phyloP scores from a whole-genome alignment of 352 stramenopile genomes.

The Phytophthora cactorum region DNA sequence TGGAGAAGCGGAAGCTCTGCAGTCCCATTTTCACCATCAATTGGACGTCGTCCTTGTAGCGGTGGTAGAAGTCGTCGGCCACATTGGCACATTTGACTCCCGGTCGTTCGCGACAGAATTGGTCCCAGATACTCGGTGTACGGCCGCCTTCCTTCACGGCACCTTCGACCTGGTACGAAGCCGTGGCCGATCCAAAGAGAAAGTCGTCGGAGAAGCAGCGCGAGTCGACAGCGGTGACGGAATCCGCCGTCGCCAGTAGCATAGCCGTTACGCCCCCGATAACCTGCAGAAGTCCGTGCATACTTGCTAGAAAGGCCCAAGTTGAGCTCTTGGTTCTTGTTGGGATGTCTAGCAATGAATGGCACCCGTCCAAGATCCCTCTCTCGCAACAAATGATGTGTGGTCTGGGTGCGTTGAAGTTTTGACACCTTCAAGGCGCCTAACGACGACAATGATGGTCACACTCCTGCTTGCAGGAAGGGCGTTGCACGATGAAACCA shows the following conservation, averaged over 20 bases:
- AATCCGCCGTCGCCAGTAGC: neutral
- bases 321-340: neutral
- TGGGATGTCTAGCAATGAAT: constrained; percentile 2
- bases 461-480: constrained; percentile 1
- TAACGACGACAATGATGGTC: neutral
- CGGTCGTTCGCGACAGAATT: constrained; percentile 67
- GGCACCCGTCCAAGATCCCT: neutral
- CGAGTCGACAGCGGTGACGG: constrained; percentile 12
- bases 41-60: constrained; percentile 89
- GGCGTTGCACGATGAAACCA: neutral
- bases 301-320: neutral
- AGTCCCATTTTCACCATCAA: constrained; percentile 92
- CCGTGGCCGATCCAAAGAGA: constrained; percentile 86
- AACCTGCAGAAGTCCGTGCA: constrained; percentile 11
- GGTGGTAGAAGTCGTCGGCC: constrained; percentile 94
- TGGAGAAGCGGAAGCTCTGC: constrained; percentile 93
- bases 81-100: constrained; percentile 87
- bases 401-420: constrained; percentile 6
- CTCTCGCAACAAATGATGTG: constrained; percentile 6
- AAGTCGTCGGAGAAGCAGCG: constrained; percentile 63
- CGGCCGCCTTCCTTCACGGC: constrained; percentile 72
- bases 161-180: constrained; percentile 94
- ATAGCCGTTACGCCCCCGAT: neutral
- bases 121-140: constrained; percentile 92
- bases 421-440: constrained; percentile 2